These are phyloP conservation scores for Crocinoboletus sp. DNA, from an alignment of 1,284 basidiomycete genomes.

Conservation along the genomic window DNA sequence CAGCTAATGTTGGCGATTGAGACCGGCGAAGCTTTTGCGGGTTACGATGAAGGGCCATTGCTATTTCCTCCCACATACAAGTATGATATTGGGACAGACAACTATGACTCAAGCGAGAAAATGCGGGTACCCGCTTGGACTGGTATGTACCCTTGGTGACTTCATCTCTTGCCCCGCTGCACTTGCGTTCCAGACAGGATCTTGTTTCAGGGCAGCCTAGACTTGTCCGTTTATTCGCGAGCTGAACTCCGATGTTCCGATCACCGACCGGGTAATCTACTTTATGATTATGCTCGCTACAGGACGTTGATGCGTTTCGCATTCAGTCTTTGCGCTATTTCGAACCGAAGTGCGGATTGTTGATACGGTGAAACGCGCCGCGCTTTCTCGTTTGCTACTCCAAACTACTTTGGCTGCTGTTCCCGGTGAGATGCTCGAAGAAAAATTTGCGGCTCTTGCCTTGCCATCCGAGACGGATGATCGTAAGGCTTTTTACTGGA, in stretches of 20 bases:
- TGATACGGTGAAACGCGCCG: constrained; percentile 69
- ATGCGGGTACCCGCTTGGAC: constrained; percentile 97
- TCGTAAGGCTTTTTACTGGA: constrained; percentile 23
- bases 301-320: background rate
- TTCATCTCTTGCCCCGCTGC: background rate
- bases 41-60: constrained; percentile 87
- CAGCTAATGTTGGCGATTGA: constrained; percentile 74
- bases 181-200: constrained; percentile 68
- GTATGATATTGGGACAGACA: constrained; percentile 79
- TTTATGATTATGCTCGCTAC: background rate
- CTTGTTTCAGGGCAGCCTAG: constrained; percentile 75
- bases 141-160: constrained; percentile 44
- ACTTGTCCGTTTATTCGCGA: constrained; percentile 62
- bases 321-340: constrained; percentile 80
- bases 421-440: constrained; percentile 64
- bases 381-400: constrained; percentile 65
- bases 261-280: constrained; percentile 75
- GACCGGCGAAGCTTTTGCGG: constrained; percentile 66
- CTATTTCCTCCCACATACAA: constrained; percentile 89
- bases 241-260: constrained; percentile 89
- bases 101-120: constrained; percentile 96
- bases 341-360: constrained; percentile 73
- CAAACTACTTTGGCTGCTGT: constrained; percentile 55
- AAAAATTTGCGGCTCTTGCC: constrained; percentile 56
- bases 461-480: constrained; percentile 40